phyloP scores from a whole-genome alignment of 495 filamentous ascomycete species.

The Acidiella bohemica region DNA sequence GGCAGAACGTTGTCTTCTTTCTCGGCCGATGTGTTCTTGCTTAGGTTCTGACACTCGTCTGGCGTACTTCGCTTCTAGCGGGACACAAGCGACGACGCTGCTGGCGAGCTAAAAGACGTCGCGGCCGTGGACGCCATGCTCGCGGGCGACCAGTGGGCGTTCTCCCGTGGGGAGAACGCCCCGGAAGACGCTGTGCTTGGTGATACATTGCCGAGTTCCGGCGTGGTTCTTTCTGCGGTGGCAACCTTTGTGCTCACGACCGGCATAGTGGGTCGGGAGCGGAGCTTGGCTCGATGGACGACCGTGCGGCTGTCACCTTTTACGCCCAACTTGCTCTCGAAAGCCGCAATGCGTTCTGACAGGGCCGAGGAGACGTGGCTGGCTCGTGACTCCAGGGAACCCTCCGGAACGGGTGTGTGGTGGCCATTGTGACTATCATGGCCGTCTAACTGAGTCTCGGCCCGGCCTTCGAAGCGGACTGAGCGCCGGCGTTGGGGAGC shows the following conservation, averaged over 20 bases:
- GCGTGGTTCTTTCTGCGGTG: not conserved
- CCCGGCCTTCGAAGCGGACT: constrained; percentile 13
- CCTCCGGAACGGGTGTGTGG: not conserved
- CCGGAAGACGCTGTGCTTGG: constrained; percentile 10
- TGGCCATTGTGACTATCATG: not conserved
- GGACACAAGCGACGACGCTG: constrained; percentile 8
- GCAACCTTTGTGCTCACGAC: constrained; percentile 9
- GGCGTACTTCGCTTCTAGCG: constrained; percentile 12
- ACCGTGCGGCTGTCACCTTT: constrained; percentile 9
- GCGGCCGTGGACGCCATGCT: constrained; percentile 18
- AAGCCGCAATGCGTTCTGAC: constrained; percentile 12
- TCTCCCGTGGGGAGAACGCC: not conserved
- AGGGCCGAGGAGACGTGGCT: constrained; percentile 9
- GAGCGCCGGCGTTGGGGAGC: constrained; percentile 12
- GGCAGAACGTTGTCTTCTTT: constrained; percentile 32
- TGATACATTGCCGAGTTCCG: not conserved
- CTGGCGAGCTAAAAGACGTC: constrained; percentile 12
- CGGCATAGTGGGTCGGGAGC: constrained; percentile 7
- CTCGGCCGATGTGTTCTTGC: constrained; percentile 15
- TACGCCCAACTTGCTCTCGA: constrained; percentile 12
- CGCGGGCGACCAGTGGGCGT: constrained; percentile 9
- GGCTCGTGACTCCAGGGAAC: constrained; percentile 2
- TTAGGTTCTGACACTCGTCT: constrained; percentile 14
- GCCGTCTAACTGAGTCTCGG: constrained; percentile 13
- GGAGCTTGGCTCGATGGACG: constrained; percentile 15